Percentiles rank a stretch among this genome's conserved stretches.
These are phyloP conservation scores for Ephemerocybe angulata DNA, from an alignment of 768 basidiomycete species.

Conservation along the genomic window DNA sequence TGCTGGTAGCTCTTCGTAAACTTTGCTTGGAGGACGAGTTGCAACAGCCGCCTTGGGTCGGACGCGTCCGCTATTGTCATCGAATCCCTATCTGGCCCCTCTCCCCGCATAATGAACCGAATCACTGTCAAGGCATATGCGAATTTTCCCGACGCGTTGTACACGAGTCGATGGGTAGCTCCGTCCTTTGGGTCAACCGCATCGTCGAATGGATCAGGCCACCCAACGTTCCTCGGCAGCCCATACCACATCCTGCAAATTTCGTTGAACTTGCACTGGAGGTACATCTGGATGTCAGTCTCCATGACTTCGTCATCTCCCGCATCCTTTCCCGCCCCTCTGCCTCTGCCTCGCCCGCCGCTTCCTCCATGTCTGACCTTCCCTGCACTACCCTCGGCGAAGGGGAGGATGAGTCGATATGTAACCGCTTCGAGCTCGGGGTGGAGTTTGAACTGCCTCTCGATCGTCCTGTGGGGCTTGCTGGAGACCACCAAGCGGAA, in stretches of 20 bases:
- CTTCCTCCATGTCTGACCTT: neutral
- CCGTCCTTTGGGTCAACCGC: neutral
- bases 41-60: neutral
- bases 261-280: slow-evolving; percentile 5
- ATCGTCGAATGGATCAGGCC: neutral
- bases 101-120: neutral
- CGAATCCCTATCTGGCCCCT: neutral
- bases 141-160: slow-evolving; percentile 1
- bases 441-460: slow-evolving; percentile 6
- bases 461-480: slow-evolving; percentile 3
- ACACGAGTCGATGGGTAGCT: neutral
- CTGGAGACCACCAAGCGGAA: slow-evolving; percentile 3
- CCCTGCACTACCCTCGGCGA: neutral
- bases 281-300: neutral
- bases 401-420: neutral
- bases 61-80: neutral
- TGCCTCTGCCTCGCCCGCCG: neutral
- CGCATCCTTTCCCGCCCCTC: neutral
- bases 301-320: neutral
- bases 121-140: neutral
- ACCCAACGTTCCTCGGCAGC: neutral
- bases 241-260: slow-evolving; percentile 3
- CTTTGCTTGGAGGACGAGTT: neutral
- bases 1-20: slow-evolving; percentile 3
- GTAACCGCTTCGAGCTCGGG: slow-evolving; percentile 1